Evolutionary conservation across 2,329 filamentous ascomycete species (phyloP).

Genomic region (Tolypocladium sp.): DNA sequence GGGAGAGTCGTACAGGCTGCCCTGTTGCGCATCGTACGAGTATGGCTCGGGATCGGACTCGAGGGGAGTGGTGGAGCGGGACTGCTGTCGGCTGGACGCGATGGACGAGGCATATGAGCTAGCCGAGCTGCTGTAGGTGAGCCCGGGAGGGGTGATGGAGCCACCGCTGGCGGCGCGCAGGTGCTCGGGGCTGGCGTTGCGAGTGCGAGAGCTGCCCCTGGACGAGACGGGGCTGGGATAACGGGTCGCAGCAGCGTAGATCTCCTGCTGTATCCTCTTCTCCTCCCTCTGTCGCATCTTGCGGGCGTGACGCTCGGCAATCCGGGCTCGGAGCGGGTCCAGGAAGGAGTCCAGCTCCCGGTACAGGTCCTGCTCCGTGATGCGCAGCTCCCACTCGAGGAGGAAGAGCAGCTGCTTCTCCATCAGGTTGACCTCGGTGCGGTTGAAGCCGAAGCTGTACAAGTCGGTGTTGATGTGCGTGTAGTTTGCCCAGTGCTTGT

Average conservation of each 20-base stretch:
- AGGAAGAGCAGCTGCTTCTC: conserved; percentile 96
- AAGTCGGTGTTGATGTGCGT: conserved; percentile 60
- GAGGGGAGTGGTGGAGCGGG: conserved; percentile 43
- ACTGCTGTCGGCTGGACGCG: conserved; percentile 38
- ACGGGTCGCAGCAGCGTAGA: conserved; percentile 23
- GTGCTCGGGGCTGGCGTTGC: conserved; percentile 30
- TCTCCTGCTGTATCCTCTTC: conserved; percentile 30
- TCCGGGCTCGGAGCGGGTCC: conserved; percentile 63
- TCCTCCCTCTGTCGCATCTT: conserved; percentile 40
- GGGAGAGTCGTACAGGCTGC: conserved; percentile 40
- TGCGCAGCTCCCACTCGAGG: conserved; percentile 86
- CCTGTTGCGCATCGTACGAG: conserved; percentile 24
- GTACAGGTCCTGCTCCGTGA: conserved; percentile 79
- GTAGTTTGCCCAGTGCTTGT: conserved; percentile 99
- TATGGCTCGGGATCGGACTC: conserved; percentile 35
- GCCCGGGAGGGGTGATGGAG: conserved; percentile 34
- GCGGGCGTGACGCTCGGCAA: conserved; percentile 40
- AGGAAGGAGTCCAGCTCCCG: conserved; percentile 82
- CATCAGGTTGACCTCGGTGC: conserved; percentile 98
- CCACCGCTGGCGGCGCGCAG: conserved; percentile 27
- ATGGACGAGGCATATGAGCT: conserved; percentile 40
- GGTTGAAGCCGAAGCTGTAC: conserved; percentile 76
- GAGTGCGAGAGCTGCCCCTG: conserved; percentile 31
- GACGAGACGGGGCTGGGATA: conserved; percentile 39
- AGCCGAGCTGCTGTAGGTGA: conserved; percentile 39